A percentile compares a stretch with the other conserved stretches of the same genome.
These are phyloP conservation scores for Pythium vanterpoolii DNA, from an alignment of 352 stramenopile species.

Conservation along the genomic window DNA sequence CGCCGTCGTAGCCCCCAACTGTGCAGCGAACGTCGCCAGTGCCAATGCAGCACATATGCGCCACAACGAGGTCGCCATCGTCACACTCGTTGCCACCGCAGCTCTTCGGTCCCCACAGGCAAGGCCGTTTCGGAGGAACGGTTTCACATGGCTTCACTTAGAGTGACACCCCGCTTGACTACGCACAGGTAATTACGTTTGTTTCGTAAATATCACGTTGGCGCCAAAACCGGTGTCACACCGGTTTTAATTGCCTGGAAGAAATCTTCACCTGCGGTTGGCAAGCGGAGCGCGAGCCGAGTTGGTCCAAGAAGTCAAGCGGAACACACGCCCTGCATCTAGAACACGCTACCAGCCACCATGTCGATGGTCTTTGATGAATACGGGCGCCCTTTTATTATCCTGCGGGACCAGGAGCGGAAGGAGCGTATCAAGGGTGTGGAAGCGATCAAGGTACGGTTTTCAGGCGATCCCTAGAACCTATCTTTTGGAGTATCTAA, in stretches of 20 bases:
- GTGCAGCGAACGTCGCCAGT: not conserved
- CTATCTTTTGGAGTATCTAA: not conserved
- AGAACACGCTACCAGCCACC: conserved; percentile 22
- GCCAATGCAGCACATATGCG: not conserved
- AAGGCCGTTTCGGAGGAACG: not conserved
- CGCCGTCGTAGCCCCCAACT: not conserved
- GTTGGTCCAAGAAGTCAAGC: conserved; percentile 4
- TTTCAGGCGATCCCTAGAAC: conserved; percentile 7
- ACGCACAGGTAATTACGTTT: conserved; percentile 12
- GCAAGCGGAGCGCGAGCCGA: conserved; percentile 19
- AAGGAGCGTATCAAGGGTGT: conserved; percentile 98
- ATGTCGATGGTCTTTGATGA: conserved; percentile 98
- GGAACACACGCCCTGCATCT: not conserved
- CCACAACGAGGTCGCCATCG: not conserved
- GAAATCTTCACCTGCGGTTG: conserved; percentile 31
- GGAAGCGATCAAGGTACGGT: conserved; percentile 94
- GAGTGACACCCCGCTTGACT: conserved; percentile 5
- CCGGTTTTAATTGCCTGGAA: conserved; percentile 21
- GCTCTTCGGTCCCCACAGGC: not conserved
- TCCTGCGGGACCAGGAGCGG: conserved; percentile 98
- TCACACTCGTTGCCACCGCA: not conserved
- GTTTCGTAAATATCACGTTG: not conserved
- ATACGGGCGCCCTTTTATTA: conserved; percentile 99
- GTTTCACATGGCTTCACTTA: conserved; percentile 26
- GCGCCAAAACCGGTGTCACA: conserved; percentile 13